phyloP scores from a whole-genome alignment of 2,329 filamentous ascomycete genomes.

The Neofusicoccum ribis region DNA sequence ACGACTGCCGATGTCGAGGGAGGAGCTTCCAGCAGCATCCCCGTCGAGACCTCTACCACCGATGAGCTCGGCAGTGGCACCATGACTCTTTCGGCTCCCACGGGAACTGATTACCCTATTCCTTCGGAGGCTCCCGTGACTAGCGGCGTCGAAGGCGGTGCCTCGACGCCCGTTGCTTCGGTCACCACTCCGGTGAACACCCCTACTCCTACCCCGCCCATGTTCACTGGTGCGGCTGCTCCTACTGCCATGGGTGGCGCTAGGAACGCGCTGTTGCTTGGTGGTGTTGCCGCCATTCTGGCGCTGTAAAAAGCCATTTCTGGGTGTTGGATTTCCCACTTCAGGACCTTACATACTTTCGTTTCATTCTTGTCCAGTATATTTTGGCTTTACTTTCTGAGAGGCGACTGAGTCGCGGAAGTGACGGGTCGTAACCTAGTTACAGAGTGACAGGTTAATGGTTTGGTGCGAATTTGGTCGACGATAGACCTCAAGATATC shows the following conservation, averaged over 20 bases:
- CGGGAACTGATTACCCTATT: not conserved
- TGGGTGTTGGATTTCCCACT: not conserved
- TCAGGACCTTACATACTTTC: not conserved
- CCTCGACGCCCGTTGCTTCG: not conserved
- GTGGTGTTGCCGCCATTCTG: conserved; percentile 3
- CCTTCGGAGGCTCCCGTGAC: not conserved
- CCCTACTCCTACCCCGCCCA: not conserved
- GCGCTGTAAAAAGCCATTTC: not conserved
- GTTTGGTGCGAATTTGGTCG: conserved; percentile 9
- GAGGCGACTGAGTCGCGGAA: conserved; percentile 10
- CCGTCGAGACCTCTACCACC: not conserved
- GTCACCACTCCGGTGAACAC: conserved; percentile 2
- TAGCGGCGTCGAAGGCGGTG: conserved; percentile 5
- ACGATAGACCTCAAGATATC: conserved; percentile 13
- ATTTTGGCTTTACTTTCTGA: not conserved
- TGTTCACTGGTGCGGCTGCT: not conserved
- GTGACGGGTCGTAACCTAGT: conserved; percentile 2
- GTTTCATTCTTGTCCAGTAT: conserved; percentile 1
- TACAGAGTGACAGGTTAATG: not conserved
- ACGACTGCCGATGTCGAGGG: not conserved
- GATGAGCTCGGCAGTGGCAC: conserved; percentile 6
- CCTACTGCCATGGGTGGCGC: not conserved
- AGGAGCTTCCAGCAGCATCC: not conserved
- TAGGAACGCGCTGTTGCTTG: conserved; percentile 10
- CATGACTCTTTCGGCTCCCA: not conserved